These are phyloP conservation scores for Podila horticola DNA, from an alignment of 192 early-diverging fungal genomes.

Conservation along the genomic window DNA sequence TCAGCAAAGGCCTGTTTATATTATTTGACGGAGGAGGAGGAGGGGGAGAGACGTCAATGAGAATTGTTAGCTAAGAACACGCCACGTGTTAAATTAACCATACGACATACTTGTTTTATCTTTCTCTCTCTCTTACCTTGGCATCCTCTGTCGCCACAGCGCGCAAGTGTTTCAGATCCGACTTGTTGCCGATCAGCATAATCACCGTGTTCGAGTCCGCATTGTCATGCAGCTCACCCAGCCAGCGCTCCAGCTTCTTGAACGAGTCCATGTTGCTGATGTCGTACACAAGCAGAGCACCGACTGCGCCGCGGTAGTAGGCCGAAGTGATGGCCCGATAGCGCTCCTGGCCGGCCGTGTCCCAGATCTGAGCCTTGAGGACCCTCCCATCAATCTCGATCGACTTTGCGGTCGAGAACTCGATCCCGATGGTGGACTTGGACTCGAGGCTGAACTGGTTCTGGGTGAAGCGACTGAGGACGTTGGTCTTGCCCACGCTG, in stretches of 20 bases:
- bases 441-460: constrained; percentile 65
- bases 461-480: constrained; percentile 62
- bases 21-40: background rate
- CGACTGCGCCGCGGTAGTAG: constrained; percentile 95
- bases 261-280: constrained; percentile 71
- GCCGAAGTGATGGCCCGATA: constrained; percentile 86
- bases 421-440: constrained; percentile 63
- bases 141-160: constrained; percentile 81
- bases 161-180: constrained; percentile 79
- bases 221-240: constrained; percentile 92
- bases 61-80: no score
- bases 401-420: constrained; percentile 59
- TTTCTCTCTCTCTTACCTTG: constrained; percentile 21
- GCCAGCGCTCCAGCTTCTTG: constrained; percentile 90
- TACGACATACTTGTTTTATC: background rate
- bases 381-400: constrained; percentile 62
- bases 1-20: constrained; percentile 66
- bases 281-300: constrained; percentile 91
- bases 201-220: constrained; percentile 93
- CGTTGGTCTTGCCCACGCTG: constrained; percentile 64
- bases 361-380: constrained; percentile 83
- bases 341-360: constrained; percentile 91
- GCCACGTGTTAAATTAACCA: no score
- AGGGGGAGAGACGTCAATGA: no score
- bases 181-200: constrained; percentile 92